phyloP scores from a whole-genome alignment of 805 yeast genomes.

The Nakazawaea sp. region DNA sequence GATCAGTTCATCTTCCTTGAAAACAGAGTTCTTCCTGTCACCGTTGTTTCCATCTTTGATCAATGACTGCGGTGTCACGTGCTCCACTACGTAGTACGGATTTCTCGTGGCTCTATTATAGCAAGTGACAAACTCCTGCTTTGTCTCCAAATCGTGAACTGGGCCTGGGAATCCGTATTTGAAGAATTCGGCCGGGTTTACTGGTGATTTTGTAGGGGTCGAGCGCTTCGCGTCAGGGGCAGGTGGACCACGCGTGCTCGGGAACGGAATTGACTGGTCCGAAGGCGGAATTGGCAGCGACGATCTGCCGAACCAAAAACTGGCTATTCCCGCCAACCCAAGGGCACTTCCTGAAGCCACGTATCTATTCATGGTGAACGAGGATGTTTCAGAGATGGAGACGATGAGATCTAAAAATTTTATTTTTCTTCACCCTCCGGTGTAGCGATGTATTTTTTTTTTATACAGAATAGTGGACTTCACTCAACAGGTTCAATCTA shows the following conservation, averaged over 20 bases:
- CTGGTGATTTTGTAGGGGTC: conserved; percentile 10
- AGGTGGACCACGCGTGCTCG: neutral
- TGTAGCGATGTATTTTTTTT: too few relatives aligned
- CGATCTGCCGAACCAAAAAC: conserved; percentile 8
- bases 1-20: conserved; percentile 79
- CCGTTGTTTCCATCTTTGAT: conserved; percentile 37
- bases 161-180: conserved; percentile 96
- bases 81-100: conserved; percentile 85
- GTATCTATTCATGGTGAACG: conserved; percentile 6
- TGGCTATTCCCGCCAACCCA: conserved; percentile 8
- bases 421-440: neutral
- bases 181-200: conserved; percentile 68
- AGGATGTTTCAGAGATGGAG: too few relatives aligned
- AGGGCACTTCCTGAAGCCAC: conserved; percentile 1
- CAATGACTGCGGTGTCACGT: conserved; percentile 70
- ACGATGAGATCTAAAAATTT: neutral
- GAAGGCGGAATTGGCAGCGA: neutral
- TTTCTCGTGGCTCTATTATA: conserved; percentile 80
- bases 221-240: conserved; percentile 4
- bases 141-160: conserved; percentile 68
- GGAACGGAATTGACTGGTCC: neutral
- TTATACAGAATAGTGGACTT: conserved; percentile 24
- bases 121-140: conserved; percentile 77
- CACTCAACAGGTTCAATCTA: conserved; percentile 38
- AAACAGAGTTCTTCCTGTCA: conserved; percentile 75